Base-by-base conservation (phyloP, 2,329 filamentous ascomycete species). In the Balansia obtecta region DNA sequence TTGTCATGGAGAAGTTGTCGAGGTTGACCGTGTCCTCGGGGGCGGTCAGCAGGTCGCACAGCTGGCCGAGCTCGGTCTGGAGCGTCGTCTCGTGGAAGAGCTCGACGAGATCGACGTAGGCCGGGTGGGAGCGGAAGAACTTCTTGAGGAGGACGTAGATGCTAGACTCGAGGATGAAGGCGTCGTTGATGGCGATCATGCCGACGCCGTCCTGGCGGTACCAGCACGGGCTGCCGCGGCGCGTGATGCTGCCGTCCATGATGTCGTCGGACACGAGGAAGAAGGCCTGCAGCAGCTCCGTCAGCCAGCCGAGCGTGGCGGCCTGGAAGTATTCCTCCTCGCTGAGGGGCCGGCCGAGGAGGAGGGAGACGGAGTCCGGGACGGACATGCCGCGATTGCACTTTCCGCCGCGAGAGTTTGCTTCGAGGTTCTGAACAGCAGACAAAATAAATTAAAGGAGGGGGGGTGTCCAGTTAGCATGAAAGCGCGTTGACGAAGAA, bases 341-440 rank as follows among this genome's bases (percentile, higher is more conserved):
- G 57, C 74, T 79, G 56, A 97, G 81, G 50, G 85, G 73, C 59
- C 80, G 73, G 58, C 69, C 76, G 63, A 90, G 79, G 55, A 97
- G 82, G 61, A 93, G 75, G 57, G 88, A 85, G 57, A 84, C 83
- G 45, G 89, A 93, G 72, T 98, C 93, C 58, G 93, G 85, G 53
- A 97, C 91, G 45, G 90, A 97, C 81, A 98, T 94, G 72, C 93
- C 93, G 64, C 93, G 88, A 74, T 98, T 98, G 75, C 90, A 95
- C 77, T 98, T 98, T 65, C 93, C 93, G 60, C 93, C 93, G 49
- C 93, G 74, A 7, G 88, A 82, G 72, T 98, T 98, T 72, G 81
- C 77, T 65, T 90, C 79, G 62, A 97, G 78, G 54, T 79, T 85
- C 88, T 22, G n/a, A n/a, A n/a, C n/a, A n/a, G n/a, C n/a, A n/a